Base-by-base conservation (phyloP, 805 yeast genomes). In the Dipodascus albidus region DNA sequence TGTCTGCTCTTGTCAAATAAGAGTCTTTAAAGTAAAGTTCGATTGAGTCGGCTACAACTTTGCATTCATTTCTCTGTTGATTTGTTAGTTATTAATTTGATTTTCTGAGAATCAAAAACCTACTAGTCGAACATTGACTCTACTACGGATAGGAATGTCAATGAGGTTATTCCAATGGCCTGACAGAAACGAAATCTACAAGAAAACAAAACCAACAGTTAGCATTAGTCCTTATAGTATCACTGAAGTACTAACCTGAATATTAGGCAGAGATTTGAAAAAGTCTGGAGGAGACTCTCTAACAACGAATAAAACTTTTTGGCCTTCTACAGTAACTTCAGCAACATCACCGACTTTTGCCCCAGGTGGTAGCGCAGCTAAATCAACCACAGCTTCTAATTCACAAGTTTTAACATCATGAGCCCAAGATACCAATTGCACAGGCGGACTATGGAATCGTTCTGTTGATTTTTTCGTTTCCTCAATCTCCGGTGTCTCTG, bases 11-110 rank as follows among this genome's bases (percentile, higher is more conserved):
- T 2, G 96, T 80, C 15, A 93, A 69, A 58, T 85, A 80, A 20
- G 87, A 74, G 61, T 93, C 97, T 60, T 82, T 87, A 52, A 88
- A 77, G 63, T 81, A 81, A 3, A 93, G 69, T 62, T 93, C 98
- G 2, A 90, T 78, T 1, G 87, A 76, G 60, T 93, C 96, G 1
- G 90, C 85, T 57, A 80, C 84, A n/a, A 78, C 83, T 0, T 70
- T 66, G 44, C 15, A 4, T 6, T n/a, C 44, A 38, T 4, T 70
- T 67, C 47, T 72, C 71, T 19, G 67, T 69, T 67, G 65, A 8
- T 11, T 17, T 6, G 27, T n/a, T 47, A 15, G 23, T 23, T 19
- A 20, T 48, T 11, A 22, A 22, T n/a, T 17, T 21, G 21, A 38
- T 15, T 6, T 27, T 11, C 33, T n/a, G n/a, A n/a, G n/a, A 27